A percentile compares a stretch with the other conserved stretches of the same genome.
Conservation (phyloP, 176 grass and related monocot genomes). For the Musa beccarii region DNA sequence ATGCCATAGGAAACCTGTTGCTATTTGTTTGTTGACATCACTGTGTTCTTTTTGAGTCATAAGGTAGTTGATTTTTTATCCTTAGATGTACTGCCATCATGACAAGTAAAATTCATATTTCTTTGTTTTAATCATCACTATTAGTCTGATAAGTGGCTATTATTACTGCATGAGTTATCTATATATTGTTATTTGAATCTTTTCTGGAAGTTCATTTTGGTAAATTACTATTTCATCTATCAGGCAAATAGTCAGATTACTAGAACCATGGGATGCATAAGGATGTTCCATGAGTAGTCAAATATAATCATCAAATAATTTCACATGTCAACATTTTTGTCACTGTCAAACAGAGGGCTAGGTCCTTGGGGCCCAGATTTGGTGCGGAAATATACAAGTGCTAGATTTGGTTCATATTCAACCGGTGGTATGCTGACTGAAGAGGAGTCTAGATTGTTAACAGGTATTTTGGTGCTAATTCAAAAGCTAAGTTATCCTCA, state of each 20-base stretch:
- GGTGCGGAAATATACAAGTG: conserved; percentile 72
- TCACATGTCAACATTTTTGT: background rate
- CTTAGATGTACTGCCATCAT: no score
- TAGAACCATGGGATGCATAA: background rate
- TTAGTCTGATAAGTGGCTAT: no score
- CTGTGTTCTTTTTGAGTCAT: no score
- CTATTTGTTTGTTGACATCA: no score
- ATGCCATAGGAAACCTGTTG: no score
- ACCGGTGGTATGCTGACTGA: conserved; percentile 58
- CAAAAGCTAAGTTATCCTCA: background rate
- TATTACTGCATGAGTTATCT: no score
- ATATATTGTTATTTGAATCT: no score
- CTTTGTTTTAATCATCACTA: no score
- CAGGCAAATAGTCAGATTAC: background rate
- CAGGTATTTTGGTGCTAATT: conserved; percentile 37
- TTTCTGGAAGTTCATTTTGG: no score
- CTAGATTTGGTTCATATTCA: conserved; percentile 71
- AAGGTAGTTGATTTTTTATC: no score
- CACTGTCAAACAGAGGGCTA: conserved; percentile 52
- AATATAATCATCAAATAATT: background rate
- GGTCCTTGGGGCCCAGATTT: conserved; percentile 92
- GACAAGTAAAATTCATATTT: no score
- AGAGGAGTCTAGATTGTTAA: conserved; percentile 59
- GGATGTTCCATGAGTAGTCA: background rate
- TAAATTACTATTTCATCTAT: background rate